Evolutionary conservation across 768 basidiomycete species (phyloP).

Genomic region (Boletellus sp.): DNA sequence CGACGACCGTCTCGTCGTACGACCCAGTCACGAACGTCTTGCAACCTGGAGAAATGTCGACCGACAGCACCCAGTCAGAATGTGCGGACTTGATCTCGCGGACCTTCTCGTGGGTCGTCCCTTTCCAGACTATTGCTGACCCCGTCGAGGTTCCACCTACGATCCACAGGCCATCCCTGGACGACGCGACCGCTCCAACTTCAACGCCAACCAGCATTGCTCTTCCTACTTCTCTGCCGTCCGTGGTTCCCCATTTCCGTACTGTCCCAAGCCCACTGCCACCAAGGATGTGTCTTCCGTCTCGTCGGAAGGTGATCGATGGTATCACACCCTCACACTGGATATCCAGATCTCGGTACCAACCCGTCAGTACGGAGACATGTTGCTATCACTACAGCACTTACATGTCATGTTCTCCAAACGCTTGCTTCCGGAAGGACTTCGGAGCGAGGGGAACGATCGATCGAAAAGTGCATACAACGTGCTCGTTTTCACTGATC

Average conservation of each 20-base stretch:
- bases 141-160: conserved; percentile 2
- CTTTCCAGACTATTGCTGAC: conserved; percentile 2
- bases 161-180: conserved; percentile 6
- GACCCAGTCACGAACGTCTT: conserved; percentile 7
- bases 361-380: not conserved
- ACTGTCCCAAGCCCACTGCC: conserved; percentile 3
- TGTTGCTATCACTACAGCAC: not conserved
- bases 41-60: conserved; percentile 6
- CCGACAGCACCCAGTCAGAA: conserved; percentile 1
- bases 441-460: not conserved
- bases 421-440: not conserved
- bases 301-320: conserved; percentile 1
- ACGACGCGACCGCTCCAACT: conserved; percentile 1
- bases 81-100: conserved; percentile 1
- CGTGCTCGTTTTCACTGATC: not conserved
- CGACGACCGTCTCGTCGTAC: conserved; percentile 1
- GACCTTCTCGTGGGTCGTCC: not conserved
- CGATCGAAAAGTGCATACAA: no score
- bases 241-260: not conserved
- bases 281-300: conserved; percentile 2
- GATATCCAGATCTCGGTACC: not conserved
- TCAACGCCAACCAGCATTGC: not conserved
- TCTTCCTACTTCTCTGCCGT: conserved; percentile 2
- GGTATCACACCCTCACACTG: conserved; percentile 4
- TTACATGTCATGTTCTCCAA: conserved; percentile 1